Conservation (phyloP, 352 stramenopile species). For the Pythium angustatum region DNA sequence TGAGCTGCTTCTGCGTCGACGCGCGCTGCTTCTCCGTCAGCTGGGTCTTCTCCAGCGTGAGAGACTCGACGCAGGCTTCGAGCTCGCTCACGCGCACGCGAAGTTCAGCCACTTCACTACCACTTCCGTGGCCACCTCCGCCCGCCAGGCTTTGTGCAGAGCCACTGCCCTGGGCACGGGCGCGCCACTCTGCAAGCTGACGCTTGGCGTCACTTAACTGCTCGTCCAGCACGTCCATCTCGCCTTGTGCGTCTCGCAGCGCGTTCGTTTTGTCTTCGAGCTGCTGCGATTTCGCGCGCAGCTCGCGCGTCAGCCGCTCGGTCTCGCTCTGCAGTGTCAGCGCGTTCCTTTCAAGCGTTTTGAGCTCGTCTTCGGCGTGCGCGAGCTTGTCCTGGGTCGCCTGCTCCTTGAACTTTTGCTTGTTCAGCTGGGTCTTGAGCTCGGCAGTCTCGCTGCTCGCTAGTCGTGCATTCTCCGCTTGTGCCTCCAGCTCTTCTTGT, state of each 20-base stretch:
- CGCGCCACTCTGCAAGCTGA: conserved; percentile 21
- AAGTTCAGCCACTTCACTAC: conserved; percentile 27
- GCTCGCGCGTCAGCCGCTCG: conserved; percentile 23
- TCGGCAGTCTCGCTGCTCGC: conserved; percentile 33
- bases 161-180: background rate
- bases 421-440: conserved; percentile 34
- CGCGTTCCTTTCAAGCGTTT: conserved; percentile 25
- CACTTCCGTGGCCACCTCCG: background rate
- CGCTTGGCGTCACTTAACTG: conserved; percentile 33
- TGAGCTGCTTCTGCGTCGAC: conserved; percentile 33
- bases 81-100: conserved; percentile 32
- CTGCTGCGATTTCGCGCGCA: conserved; percentile 22
- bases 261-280: conserved; percentile 31
- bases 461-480: conserved; percentile 31
- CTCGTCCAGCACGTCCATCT: conserved; percentile 35
- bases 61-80: conserved; percentile 28
- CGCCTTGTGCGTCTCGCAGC: conserved; percentile 27
- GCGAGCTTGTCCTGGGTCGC: conserved; percentile 33
- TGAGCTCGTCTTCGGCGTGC: conserved; percentile 34
- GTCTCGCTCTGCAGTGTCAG: conserved; percentile 27
- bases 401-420: conserved; percentile 50
- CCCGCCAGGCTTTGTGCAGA: background rate
- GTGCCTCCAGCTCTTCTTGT: conserved; percentile 35
- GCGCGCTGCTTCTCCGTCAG: conserved; percentile 35
- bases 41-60: conserved; percentile 35